A percentile compares a stretch with the other conserved stretches of the same genome.
Conservation (phyloP, 495 filamentous ascomycete species). For the Penicillium paradoxum region DNA sequence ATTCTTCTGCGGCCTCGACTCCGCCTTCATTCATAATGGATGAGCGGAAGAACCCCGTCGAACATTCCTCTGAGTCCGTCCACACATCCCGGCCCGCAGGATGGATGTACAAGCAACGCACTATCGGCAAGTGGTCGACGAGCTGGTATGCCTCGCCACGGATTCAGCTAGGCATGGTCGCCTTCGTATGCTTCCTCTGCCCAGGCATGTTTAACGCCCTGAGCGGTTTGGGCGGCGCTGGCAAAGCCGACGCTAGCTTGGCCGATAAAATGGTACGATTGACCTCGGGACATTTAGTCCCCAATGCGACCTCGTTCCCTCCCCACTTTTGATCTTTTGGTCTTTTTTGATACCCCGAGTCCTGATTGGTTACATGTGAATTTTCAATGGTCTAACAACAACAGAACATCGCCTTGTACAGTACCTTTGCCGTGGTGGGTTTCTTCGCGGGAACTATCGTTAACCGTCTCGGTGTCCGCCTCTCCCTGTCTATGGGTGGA, state of each 20-base stretch:
- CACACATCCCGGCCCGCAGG: conserved; percentile 24
- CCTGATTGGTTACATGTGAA: background rate
- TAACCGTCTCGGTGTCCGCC: conserved; percentile 41
- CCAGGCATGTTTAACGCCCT: conserved; percentile 77
- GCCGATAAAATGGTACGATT: conserved; percentile 38
- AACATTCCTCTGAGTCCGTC: conserved; percentile 7
- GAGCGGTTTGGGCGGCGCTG: conserved; percentile 49
- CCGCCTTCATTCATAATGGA: conserved; percentile 9
- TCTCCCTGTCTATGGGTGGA: conserved; percentile 41
- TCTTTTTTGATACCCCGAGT: background rate
- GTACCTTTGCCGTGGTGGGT: conserved; percentile 49
- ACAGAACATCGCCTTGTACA: conserved; percentile 57
- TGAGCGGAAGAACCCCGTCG: conserved; percentile 10
- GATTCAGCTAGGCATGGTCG: conserved; percentile 42
- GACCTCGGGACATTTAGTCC: background rate
- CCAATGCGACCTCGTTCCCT: background rate
- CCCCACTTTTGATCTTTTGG: background rate
- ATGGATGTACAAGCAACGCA: conserved; percentile 49
- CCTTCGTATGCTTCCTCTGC: conserved; percentile 75
- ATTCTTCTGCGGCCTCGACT: background rate
- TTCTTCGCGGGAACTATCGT: conserved; percentile 51
- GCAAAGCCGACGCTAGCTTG: conserved; percentile 36
- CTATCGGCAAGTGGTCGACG: conserved; percentile 41
- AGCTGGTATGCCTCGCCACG: conserved; percentile 74
- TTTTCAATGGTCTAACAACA: background rate